These are phyloP conservation scores for Gossypium raimondii DNA, from an alignment of 345 rosid species.

Conservation along the genomic window DNA sequence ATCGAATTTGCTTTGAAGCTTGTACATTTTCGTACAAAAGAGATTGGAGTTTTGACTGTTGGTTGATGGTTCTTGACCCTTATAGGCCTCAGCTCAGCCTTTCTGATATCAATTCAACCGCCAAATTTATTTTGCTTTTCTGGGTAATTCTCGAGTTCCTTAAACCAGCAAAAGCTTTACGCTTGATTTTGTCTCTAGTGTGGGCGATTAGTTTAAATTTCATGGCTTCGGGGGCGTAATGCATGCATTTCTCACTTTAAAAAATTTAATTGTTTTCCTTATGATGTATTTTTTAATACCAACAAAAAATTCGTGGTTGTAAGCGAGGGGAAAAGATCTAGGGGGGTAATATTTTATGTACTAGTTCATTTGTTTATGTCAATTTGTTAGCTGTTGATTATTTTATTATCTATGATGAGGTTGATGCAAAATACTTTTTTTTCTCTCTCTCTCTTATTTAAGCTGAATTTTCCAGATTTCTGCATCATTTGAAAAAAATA, in stretches of 20 bases:
- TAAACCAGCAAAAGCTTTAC: background rate
- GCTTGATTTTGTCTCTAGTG: background rate
- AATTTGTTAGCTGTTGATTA: background rate
- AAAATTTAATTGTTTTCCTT: background rate
- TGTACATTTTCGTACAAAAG: background rate
- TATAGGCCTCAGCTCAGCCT: background rate
- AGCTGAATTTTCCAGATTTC: background rate
- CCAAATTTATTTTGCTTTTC: background rate
- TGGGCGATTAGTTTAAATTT: background rate
- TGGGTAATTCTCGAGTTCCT: slow-evolving; percentile 1
- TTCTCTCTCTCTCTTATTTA: background rate
- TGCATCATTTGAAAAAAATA: background rate
- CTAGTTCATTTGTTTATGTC: background rate
- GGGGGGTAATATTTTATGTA: background rate
- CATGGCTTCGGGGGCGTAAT: background rate
- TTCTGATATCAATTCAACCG: background rate
- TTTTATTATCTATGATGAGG: background rate
- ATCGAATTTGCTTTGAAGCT: slow-evolving; percentile 7
- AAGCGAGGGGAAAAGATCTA: background rate
- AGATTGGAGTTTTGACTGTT: background rate
- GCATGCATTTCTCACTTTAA: background rate
- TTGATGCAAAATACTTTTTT: background rate
- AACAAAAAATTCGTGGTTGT: background rate
- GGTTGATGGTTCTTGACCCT: background rate
- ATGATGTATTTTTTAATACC: background rate